Percentiles rank a stretch among this genome's conserved stretches.
Evolutionary conservation across 163 green algal species (phyloP).

Genomic region (Scenedesmus sp.): DNA sequence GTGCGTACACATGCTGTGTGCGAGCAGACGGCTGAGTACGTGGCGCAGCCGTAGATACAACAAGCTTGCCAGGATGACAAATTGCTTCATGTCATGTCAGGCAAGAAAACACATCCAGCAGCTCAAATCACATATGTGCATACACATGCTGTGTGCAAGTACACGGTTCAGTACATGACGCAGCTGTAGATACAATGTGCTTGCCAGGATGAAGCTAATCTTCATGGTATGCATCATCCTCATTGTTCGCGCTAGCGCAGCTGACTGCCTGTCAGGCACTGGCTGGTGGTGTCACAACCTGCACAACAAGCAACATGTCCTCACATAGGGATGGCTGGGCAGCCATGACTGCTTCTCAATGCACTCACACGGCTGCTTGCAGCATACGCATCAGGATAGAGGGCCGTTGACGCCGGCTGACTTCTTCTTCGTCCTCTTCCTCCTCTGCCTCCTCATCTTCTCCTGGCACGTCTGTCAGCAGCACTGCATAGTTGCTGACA

Average conservation of each 20-base stretch:
- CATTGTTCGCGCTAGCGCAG: no score
- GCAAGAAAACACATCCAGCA: neutral
- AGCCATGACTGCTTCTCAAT: neutral
- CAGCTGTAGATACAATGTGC: no score
- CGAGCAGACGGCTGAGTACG: no score
- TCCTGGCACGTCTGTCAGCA: constrained; percentile 45
- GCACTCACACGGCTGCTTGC: constrained; percentile 31
- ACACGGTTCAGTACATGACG: no score
- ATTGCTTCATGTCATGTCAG: no score
- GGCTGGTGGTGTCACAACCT: no score
- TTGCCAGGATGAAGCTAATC: no score
- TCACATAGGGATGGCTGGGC: neutral
- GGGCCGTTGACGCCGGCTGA: neutral
- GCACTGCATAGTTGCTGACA: constrained; percentile 47
- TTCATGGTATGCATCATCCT: no score
- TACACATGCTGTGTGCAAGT: neutral
- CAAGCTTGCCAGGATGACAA: no score
- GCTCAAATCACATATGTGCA: no score
- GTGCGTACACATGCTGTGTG: neutral
- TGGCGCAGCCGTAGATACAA: no score
- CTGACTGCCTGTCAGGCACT: no score
- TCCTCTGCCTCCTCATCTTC: constrained; percentile 17
- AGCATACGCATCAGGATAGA: neutral
- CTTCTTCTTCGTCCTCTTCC: neutral
- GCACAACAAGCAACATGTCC: neutral